Evolutionary conservation across 495 filamentous ascomycete genomes (phyloP), one percentile per base, ranked within the genome.

Genomic region (Beverwykella pulmonaria): DNA sequence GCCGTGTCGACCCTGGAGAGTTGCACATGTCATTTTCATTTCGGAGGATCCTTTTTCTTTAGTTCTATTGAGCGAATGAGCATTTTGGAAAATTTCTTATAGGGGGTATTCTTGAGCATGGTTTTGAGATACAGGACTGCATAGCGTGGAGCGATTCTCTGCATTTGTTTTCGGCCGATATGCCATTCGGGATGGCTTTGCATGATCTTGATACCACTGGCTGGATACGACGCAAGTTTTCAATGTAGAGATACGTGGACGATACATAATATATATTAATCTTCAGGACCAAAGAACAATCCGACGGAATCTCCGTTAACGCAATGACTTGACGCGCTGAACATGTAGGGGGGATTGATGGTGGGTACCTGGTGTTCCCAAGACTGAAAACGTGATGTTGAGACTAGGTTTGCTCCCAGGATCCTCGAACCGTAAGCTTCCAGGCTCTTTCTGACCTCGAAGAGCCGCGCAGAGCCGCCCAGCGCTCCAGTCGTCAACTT

Each of bases 61-160:
- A n/a, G 17, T 44, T n/a, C 17, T 44, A 3, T n/a, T 44, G 5
- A 44, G 17, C 39, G 8, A 6, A 52, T 23, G 3, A 29, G 48
- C 5, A 1, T 25, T 10, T 25, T 7, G 46, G 48, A 26, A 4
- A 19, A 1, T n/a, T 29, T 52, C 4, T 52, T 23, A 25, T 52
- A 7, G 19, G 39, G 5, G 41, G 52, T 19, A 30, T 54, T 61
- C n/a, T 61, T 30, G 1, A 44, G 32, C 54, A 48, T 46, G n/a
- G 27, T 29, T 61, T 19, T 4, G 39, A 34, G 8, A 44, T 44
- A 9, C 27, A 62, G 30, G 17, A 29, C 49, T 39, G 27, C 59
- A 50, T 39, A 62, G 59, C 41, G 46, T 9, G 46, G 27, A 23
- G 46, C 59, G 29, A 53, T 23, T 27, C 53, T 44, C 39, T 1